Percentiles rank a stretch among this genome's conserved stretches.
phyloP scores from a whole-genome alignment of 2,329 filamentous ascomycete species.

The Fusarium falciforme region DNA sequence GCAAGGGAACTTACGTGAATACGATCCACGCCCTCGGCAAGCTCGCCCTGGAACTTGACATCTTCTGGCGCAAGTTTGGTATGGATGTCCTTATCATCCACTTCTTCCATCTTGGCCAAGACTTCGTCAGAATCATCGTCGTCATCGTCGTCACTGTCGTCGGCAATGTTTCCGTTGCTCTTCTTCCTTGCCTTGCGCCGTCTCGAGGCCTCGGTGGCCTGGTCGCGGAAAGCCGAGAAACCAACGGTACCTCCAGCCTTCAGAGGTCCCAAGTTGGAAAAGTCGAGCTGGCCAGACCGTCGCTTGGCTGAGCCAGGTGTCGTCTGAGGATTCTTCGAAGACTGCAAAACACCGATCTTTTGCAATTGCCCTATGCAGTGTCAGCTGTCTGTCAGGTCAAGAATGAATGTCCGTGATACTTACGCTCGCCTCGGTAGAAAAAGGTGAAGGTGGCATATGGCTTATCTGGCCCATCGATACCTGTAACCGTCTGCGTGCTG shows the following conservation, averaged over 20 bases:
- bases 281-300: slow-evolving; percentile 85
- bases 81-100: slow-evolving; percentile 70
- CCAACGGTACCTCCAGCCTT: slow-evolving; percentile 90
- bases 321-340: slow-evolving; percentile 72
- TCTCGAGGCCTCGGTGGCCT: slow-evolving; percentile 64
- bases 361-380: slow-evolving; percentile 81
- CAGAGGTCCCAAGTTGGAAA: slow-evolving; percentile 84
- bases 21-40: slow-evolving; percentile 83
- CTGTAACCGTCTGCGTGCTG: slow-evolving; percentile 98
- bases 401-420: slow-evolving; percentile 54
- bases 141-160: slow-evolving; percentile 80
- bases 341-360: slow-evolving; percentile 91
- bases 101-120: slow-evolving; percentile 73
- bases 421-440: slow-evolving; percentile 95
- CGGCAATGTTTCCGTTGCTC: slow-evolving; percentile 73
- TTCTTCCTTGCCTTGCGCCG: slow-evolving; percentile 71
- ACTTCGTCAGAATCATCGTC: slow-evolving; percentile 74
- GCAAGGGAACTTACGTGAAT: slow-evolving; percentile 72
- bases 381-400: slow-evolving; percentile 26
- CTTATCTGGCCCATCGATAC: slow-evolving; percentile 94
- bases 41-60: slow-evolving; percentile 76
- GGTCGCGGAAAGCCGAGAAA: slow-evolving; percentile 88
- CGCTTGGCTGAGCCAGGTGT: slow-evolving; percentile 75
- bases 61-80: slow-evolving; percentile 76
- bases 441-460: slow-evolving; percentile 98